phyloP scores from a whole-genome alignment of 2,329 filamentous ascomycete genomes.

The Beauveria sp. region DNA sequence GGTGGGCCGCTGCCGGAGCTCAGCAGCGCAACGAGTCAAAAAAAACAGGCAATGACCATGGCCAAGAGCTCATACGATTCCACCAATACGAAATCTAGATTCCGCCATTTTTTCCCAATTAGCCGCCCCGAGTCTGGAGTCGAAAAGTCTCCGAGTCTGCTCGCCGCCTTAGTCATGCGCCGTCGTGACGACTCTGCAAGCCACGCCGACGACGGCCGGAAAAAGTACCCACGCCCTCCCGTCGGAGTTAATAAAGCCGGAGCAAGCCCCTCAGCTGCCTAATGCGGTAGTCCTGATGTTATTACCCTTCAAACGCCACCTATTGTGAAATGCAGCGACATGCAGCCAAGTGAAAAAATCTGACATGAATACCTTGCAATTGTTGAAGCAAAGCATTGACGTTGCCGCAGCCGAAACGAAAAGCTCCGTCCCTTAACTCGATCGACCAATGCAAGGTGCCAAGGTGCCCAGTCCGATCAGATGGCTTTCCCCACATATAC shows the following conservation, averaged over 20 bases:
- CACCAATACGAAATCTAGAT: too few relatives aligned
- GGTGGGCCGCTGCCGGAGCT: neutral
- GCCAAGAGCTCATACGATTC: too few relatives aligned
- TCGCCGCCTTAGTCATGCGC: neutral
- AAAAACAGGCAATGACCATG: too few relatives aligned
- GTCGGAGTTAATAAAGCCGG: constrained; percentile 5
- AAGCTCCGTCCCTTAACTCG: too few relatives aligned
- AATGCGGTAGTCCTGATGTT: neutral
- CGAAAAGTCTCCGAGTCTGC: neutral
- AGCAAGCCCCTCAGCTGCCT: neutral
- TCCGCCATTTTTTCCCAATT: neutral
- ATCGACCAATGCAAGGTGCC: too few relatives aligned
- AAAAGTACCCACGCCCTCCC: constrained; percentile 6
- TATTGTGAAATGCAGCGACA: neutral
- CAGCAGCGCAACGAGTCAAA: neutral
- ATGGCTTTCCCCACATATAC: neutral
- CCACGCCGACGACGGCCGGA: constrained; percentile 7
- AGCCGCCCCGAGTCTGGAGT: neutral
- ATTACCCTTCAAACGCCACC: neutral
- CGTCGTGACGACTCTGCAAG: neutral
- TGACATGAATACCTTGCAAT: too few relatives aligned
- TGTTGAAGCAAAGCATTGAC: too few relatives aligned
- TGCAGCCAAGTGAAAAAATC: neutral
- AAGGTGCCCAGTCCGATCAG: too few relatives aligned
- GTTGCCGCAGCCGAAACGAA: too few relatives aligned